Conservation (phyloP, 2,329 filamentous ascomycete genomes). For the Epichloe elymi region DNA sequence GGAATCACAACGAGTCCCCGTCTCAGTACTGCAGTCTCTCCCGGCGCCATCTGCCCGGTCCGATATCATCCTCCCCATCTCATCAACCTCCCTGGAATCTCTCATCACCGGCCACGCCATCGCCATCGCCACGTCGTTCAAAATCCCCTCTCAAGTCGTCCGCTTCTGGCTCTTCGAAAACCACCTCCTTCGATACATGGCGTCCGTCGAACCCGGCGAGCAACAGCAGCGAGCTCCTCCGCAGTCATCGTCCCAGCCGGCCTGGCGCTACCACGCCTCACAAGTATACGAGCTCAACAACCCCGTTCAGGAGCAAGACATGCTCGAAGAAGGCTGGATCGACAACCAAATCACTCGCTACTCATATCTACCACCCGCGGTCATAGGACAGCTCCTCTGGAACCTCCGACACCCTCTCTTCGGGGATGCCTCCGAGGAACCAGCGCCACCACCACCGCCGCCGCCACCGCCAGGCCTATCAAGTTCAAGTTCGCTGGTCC, state of each 20-base stretch:
- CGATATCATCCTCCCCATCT: conserved; percentile 40
- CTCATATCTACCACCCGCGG: conserved; percentile 40
- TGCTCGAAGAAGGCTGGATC: conserved; percentile 43
- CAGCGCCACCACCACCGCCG: background rate
- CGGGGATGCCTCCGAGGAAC: conserved; percentile 13
- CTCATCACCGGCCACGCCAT: conserved; percentile 38
- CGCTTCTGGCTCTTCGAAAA: conserved; percentile 52
- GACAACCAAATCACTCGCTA: conserved; percentile 36
- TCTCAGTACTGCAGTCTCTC: conserved; percentile 34
- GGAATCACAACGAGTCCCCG: conserved; percentile 36
- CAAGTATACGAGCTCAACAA: conserved; percentile 52
- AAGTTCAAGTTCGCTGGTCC: background rate
- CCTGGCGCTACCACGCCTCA: conserved; percentile 16
- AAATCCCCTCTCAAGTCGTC: conserved; percentile 37
- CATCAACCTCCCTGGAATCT: conserved; percentile 30
- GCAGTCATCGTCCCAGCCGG: conserved; percentile 1
- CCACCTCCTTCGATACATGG: conserved; percentile 45
- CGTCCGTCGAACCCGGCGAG: conserved; percentile 35
- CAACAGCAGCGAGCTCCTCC: conserved; percentile 18
- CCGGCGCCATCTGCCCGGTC: conserved; percentile 35
- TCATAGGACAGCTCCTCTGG: conserved; percentile 42
- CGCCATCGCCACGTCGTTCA: conserved; percentile 43
- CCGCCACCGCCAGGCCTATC: background rate
- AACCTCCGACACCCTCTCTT: conserved; percentile 42
- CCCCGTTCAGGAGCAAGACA: conserved; percentile 35